Evolutionary conservation across 164 flowering plant species (phyloP), one percentile per base, ranked within the genome.

Genomic region (Pachysandra terminalis): DNA sequence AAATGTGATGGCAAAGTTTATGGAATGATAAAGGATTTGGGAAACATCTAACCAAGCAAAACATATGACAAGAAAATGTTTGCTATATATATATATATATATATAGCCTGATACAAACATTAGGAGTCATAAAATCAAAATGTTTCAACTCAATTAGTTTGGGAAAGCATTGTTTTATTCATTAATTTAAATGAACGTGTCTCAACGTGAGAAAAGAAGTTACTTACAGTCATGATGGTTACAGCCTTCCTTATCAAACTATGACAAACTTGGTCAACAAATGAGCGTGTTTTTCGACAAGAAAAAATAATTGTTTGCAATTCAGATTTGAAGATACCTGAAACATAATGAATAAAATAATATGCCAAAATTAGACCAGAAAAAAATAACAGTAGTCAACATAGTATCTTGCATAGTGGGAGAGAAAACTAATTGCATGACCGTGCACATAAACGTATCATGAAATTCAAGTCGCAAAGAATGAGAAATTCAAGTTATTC

Each of bases 301-400:
- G 87, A 85, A 68, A 86, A 80, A 56, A 94, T 85, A 65, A 85
- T 53, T 53, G 84, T 82, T 65, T 81, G 90, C 61, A 91, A 49
- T 81, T 94, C 98, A 59, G 81, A 73, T 68, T 68, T 86, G 75
- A 90, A 82, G n/a, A 23, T 61, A 80, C 82, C 96, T 89, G 84
- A 71, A 79, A 79, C 32, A 49, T 49, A 64, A 59, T 55, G 68
- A 15, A 49, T 24, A 35, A 2, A 27, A 22, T 10, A 79, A 70
- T 65, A 45, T 54, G 53, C 67, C 52, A 57, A 61, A 32, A 54
- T 41, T 17, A 49, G 53, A 26, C 63, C 61, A 49, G 52, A n/a
- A 32, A 55, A n/a, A 32, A 32, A 32, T 32, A 32, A 55, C 4
- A 10, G 21, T 23, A 37, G 41, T 48, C 9, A 15, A 4, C 22